These are phyloP conservation scores for Nicotiana noctiflora DNA, from an alignment of 257 asterid genomes.

Conservation along the genomic window DNA sequence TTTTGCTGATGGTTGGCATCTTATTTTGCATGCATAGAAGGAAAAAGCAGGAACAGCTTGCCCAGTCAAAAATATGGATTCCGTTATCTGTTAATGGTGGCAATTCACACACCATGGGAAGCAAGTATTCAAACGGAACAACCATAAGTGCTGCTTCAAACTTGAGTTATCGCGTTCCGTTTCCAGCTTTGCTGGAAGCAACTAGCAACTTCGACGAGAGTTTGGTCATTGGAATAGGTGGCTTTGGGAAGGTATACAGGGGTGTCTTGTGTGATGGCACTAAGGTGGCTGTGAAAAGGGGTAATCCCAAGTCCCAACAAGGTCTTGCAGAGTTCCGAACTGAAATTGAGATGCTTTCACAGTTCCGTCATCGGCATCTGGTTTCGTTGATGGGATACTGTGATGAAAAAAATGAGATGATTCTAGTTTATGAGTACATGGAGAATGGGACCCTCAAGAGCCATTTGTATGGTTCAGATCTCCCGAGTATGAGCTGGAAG, in stretches of 20 bases:
- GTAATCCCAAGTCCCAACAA: conserved; percentile 74
- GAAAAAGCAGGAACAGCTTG: conserved; percentile 35
- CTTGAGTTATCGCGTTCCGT: conserved; percentile 72
- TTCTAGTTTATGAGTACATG: conserved; percentile 71
- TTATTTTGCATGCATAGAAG: conserved; percentile 30
- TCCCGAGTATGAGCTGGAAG: conserved; percentile 62
- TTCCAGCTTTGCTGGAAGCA: conserved; percentile 62
- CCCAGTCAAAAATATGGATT: conserved; percentile 65
- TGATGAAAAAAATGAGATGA: conserved; percentile 77
- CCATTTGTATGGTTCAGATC: conserved; percentile 54
- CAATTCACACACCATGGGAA: conserved; percentile 72
- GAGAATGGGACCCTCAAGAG: conserved; percentile 75
- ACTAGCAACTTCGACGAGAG: conserved; percentile 67
- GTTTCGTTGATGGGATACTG: conserved; percentile 80
- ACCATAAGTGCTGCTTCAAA: conserved; percentile 53
- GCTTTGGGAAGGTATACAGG: conserved; percentile 81
- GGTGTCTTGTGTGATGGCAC: conserved; percentile 62
- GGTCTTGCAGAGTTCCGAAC: conserved; percentile 72
- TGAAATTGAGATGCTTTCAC: conserved; percentile 83
- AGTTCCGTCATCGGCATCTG: conserved; percentile 75
- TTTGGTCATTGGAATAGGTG: conserved; percentile 72
- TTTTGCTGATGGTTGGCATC: conserved; percentile 24
- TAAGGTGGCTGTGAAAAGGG: conserved; percentile 71
- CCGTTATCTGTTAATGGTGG: conserved; percentile 60
- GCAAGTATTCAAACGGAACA: conserved; percentile 73